These are phyloP conservation scores for Melanomma pulvis-pyrius DNA, from an alignment of 495 filamentous ascomycete genomes.

Conservation along the genomic window DNA sequence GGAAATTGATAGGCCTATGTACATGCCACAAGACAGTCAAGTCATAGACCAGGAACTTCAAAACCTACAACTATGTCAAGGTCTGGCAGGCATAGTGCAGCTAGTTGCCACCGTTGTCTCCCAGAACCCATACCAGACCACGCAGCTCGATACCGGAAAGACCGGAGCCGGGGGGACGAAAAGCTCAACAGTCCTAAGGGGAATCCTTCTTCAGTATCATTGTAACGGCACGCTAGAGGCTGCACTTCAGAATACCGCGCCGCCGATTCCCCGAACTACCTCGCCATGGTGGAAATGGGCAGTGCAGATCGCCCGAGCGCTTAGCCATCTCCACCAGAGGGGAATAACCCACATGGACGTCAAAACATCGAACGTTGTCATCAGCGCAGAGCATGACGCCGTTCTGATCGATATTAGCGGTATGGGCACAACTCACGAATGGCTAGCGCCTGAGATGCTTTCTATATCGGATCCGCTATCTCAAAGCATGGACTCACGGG, in stretches of 20 bases:
- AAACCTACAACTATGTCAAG: background rate
- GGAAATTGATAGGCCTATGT: constrained; percentile 6
- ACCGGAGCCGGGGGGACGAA: background rate
- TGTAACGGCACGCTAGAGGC: constrained; percentile 4
- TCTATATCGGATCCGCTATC: constrained; percentile 1
- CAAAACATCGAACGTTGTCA: constrained; percentile 9
- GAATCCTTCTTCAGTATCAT: constrained; percentile 14
- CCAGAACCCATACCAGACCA: constrained; percentile 3
- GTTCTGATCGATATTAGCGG: constrained; percentile 6
- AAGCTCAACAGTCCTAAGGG: background rate
- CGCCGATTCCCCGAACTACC: background rate
- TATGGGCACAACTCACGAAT: constrained; percentile 1
- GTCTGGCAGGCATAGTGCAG: background rate
- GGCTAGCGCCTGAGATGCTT: constrained; percentile 14
- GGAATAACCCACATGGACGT: constrained; percentile 8
- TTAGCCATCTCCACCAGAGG: background rate
- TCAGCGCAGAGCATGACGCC: constrained; percentile 6
- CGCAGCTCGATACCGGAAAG: background rate
- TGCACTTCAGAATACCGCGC: background rate
- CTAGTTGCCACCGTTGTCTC: constrained; percentile 5
- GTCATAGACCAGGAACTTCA: constrained; percentile 3
- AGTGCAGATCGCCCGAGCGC: constrained; percentile 1
- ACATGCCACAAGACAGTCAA: constrained; percentile 3
- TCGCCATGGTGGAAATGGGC: constrained; percentile 1
- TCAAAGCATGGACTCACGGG: too few relatives aligned